phyloP scores from a whole-genome alignment of 1,139 yeast genomes.

The Groenewaldozyma auringiensis region DNA sequence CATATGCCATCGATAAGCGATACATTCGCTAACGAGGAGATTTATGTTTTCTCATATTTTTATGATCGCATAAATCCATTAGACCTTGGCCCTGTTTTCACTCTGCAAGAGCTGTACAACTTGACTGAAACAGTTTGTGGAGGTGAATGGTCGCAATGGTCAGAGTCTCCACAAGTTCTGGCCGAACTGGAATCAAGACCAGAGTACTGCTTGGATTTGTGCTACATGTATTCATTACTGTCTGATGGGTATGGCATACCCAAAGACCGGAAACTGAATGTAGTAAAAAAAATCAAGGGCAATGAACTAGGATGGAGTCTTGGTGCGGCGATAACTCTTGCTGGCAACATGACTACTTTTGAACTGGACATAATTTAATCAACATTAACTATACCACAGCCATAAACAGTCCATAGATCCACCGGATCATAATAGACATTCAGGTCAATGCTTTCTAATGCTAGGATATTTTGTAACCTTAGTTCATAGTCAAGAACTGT shows the following conservation, averaged over 20 bases:
- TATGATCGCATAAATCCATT: constrained; percentile 83
- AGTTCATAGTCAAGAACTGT: neutral
- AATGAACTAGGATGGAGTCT: constrained; percentile 93
- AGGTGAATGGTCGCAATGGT: constrained; percentile 62
- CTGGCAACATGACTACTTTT: neutral
- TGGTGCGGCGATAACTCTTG: constrained; percentile 77
- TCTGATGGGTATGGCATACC: constrained; percentile 95
- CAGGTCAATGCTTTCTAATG: neutral
- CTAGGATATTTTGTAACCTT: neutral
- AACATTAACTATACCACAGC: neutral
- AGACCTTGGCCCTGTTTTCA: constrained; percentile 78
- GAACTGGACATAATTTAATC: neutral
- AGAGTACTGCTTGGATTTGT: constrained; percentile 81
- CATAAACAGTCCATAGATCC: neutral
- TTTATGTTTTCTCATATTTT: constrained; percentile 80
- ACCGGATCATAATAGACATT: neutral
- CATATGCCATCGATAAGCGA: constrained; percentile 84
- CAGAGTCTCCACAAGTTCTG: constrained; percentile 38
- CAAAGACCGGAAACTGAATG: constrained; percentile 66
- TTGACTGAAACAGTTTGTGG: constrained; percentile 71
- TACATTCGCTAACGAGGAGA: constrained; percentile 64
- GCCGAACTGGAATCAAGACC: constrained; percentile 63
- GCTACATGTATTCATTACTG: constrained; percentile 74
- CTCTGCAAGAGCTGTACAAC: constrained; percentile 63
- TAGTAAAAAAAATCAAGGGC: constrained; percentile 71